Conservation (phyloP, 1,284 basidiomycete species). For the Peniophora sp. region DNA sequence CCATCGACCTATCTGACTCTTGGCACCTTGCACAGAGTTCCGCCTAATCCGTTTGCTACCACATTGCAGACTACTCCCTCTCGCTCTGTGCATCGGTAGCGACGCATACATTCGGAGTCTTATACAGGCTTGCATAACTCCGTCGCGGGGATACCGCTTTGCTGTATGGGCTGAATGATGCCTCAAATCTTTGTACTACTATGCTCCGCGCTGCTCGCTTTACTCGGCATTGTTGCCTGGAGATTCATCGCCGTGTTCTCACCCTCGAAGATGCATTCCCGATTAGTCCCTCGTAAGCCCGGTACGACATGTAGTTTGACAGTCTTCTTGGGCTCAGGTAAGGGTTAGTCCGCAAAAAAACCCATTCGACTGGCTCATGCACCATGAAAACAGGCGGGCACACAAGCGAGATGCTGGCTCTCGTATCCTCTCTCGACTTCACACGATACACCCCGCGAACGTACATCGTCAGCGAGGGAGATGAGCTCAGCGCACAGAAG, state of each 20-base stretch:
- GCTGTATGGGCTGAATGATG: neutral
- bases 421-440: conserved; percentile 75
- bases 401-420: conserved; percentile 79
- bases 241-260: too few relatives aligned
- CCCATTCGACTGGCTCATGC: too few relatives aligned
- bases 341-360: too few relatives aligned
- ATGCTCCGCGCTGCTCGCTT: neutral
- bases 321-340: conserved; percentile 61
- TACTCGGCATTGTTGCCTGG: neutral
- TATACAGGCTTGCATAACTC: too few relatives aligned
- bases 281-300: neutral
- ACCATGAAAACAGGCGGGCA: conserved; percentile 71
- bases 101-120: too few relatives aligned
- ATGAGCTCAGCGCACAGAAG: conserved; percentile 72
- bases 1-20: too few relatives aligned
- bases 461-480: conserved; percentile 83
- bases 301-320: conserved; percentile 37
- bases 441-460: conserved; percentile 68
- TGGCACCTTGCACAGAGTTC: too few relatives aligned
- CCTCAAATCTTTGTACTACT: neutral
- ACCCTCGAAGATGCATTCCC: too few relatives aligned
- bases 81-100: too few relatives aligned
- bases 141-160: too few relatives aligned
- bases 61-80: too few relatives aligned
- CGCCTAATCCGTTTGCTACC: too few relatives aligned